A percentile compares a stretch with the other conserved stretches of the same genome.
Conservation (phyloP, 371 early-diverging fungal genomes). For the Gilbertella persicaria region DNA sequence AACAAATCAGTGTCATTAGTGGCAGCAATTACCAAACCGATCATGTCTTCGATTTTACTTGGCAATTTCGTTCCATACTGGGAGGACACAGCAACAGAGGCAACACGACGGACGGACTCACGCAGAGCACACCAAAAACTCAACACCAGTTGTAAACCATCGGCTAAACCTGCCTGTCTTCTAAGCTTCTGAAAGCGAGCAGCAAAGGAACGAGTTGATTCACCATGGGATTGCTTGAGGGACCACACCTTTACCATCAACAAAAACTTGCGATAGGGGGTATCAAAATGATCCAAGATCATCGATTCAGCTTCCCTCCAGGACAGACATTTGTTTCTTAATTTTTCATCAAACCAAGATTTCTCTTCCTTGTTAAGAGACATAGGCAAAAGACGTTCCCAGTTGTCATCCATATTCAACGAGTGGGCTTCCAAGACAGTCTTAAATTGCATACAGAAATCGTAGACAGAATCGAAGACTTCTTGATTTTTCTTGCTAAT, state of each 20-base stretch:
- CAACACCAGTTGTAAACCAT: background rate
- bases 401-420: too few relatives aligned
- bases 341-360: constrained; percentile 5
- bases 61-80: background rate
- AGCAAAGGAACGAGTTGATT: background rate
- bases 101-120: background rate
- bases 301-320: background rate
- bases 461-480: too few relatives aligned
- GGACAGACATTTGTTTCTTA: background rate
- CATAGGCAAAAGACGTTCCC: constrained; percentile 8
- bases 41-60: background rate
- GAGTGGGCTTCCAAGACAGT: too few relatives aligned
- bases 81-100: background rate
- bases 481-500: too few relatives aligned
- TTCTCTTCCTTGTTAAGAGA: background rate
- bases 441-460: too few relatives aligned
- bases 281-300: constrained; percentile 6
- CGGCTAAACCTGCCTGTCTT: background rate
- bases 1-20: background rate
- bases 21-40: background rate
- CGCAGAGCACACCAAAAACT: too few relatives aligned
- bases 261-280: constrained; percentile 2
- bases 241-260: constrained; percentile 1
- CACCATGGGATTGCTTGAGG: background rate
- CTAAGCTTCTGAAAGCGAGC: background rate